These are phyloP conservation scores for Vitis cinerea DNA, from an alignment of 164 flowering plant genomes.

Conservation along the genomic window DNA sequence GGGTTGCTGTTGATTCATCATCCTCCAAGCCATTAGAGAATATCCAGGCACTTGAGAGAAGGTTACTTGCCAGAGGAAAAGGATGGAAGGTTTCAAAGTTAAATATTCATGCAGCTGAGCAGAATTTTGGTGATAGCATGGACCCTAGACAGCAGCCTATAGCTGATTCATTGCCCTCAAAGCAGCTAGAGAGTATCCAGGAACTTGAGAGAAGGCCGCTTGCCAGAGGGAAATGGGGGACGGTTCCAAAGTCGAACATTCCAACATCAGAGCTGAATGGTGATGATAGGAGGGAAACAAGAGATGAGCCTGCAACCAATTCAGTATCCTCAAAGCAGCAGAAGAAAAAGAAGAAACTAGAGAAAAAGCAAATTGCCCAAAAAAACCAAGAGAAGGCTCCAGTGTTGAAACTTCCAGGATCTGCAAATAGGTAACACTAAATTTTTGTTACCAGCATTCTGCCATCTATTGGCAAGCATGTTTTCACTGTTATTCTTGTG, in stretches of 20 bases:
- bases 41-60: conserved; percentile 3
- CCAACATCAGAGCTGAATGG: too few species aligned
- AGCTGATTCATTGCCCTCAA: conserved; percentile 5
- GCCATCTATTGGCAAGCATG: neutral
- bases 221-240: conserved; percentile 7
- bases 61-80: conserved; percentile 14
- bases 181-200: conserved; percentile 11
- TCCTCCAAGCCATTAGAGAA: too few species aligned
- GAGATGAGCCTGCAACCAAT: neutral
- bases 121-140: conserved; percentile 1
- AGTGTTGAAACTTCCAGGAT: conserved; percentile 48
- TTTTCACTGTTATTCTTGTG: neutral
- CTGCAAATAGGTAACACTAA: conserved; percentile 55
- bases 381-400: conserved; percentile 28
- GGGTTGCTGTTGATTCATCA: too few species aligned
- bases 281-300: conserved; percentile 1
- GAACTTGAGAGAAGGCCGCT: conserved; percentile 17
- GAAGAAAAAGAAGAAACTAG: conserved; percentile 9
- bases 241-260: too few species aligned
- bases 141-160: conserved; percentile 3
- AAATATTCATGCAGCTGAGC: neutral
- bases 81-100: conserved; percentile 13
- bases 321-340: conserved; percentile 9
- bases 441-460: neutral
- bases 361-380: conserved; percentile 27